Percentiles rank a stretch among this genome's conserved stretches.
These are phyloP conservation scores for Discostella stelligeroides DNA, from an alignment of 108 stramenopile species.

Conservation along the genomic window DNA sequence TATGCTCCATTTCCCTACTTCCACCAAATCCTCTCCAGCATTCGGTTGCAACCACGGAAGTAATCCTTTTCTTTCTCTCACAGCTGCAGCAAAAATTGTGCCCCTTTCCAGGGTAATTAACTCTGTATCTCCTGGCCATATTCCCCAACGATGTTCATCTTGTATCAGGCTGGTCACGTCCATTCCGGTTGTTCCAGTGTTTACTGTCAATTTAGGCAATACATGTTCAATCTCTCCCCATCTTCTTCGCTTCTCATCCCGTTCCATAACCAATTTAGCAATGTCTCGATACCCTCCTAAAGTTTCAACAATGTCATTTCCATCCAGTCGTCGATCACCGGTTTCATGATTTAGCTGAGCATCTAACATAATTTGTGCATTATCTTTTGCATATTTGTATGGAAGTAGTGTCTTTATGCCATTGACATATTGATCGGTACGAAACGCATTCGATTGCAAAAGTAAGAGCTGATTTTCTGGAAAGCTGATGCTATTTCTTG, in stretches of 20 bases:
- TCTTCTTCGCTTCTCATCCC: slow-evolving; percentile 47
- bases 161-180: slow-evolving; percentile 1
- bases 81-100: slow-evolving; percentile 25
- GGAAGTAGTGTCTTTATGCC: slow-evolving; percentile 51
- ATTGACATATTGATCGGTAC: slow-evolving; percentile 47
- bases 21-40: slow-evolving; percentile 11
- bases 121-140: slow-evolving; percentile 45
- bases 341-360: slow-evolving; percentile 59
- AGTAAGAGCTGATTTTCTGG: slow-evolving; percentile 52
- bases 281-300: slow-evolving; percentile 49
- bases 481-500: slow-evolving; percentile 57
- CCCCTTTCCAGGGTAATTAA: slow-evolving; percentile 32
- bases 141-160: slow-evolving; percentile 36
- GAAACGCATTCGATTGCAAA: slow-evolving; percentile 59
- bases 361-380: slow-evolving; percentile 50
- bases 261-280: slow-evolving; percentile 39
- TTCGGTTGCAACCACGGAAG: slow-evolving; percentile 30
- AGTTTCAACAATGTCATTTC: slow-evolving; percentile 60
- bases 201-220: slow-evolving; percentile 25
- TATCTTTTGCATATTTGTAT: slow-evolving; percentile 34
- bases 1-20: slow-evolving; percentile 44
- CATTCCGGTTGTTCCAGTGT: neutral
- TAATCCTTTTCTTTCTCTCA: slow-evolving; percentile 7
- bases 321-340: slow-evolving; percentile 79
- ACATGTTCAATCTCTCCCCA: slow-evolving; percentile 46